Base-by-base conservation (phyloP, 495 filamentous ascomycete genomes). In the Rusavskia elegans region DNA sequence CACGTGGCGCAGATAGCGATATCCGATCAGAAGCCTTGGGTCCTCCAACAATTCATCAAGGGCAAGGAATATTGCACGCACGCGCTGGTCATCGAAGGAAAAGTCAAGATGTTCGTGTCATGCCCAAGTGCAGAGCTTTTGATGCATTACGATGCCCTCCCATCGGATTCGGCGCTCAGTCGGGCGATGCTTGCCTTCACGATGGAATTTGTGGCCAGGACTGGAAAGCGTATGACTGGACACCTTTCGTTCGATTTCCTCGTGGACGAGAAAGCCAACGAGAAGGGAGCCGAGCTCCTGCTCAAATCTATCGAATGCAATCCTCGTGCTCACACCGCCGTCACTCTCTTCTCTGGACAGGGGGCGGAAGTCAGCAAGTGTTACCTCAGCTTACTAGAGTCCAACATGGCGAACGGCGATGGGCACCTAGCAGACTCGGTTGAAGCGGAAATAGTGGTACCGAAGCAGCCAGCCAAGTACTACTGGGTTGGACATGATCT, bases 21-120 rank as follows among this genome's bases (percentile, higher is more conserved):
- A 40, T 73, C 71, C 2, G 63, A 69, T 10, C 65, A 74, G 1
- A 67, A 61, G 4, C 81, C 83, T 0, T 87, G 80, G 78, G 63
- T 85, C 27, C 59, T 90, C 45, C 81, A 89, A 60, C 76, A 87
- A 57, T 83, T 74, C 57, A 74, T 79, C 35, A 59, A 66, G 3
- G 77, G 83, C 0, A 69, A 72, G 0, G 80, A 85, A 62, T 87
- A 83, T 62, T 79, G 78, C 56, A 83, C 83, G 0, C 84, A 89
- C 53, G 53, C 81, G 1, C 68, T 90, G 11, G 63, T 88, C 3
- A 64, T 86, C 1, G 60, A 66, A 2, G 81, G 81, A 0, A 56
- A 72, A 35, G 66, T 89, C 40, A 74, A 73, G 40, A 75, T 76
- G 2, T 83, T 88, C 56, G 73, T 80, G 2, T 72, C 81, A 13